Evolutionary conservation across 345 rosid genomes (phyloP).

Genomic region (Mallotus nudiflorus): DNA sequence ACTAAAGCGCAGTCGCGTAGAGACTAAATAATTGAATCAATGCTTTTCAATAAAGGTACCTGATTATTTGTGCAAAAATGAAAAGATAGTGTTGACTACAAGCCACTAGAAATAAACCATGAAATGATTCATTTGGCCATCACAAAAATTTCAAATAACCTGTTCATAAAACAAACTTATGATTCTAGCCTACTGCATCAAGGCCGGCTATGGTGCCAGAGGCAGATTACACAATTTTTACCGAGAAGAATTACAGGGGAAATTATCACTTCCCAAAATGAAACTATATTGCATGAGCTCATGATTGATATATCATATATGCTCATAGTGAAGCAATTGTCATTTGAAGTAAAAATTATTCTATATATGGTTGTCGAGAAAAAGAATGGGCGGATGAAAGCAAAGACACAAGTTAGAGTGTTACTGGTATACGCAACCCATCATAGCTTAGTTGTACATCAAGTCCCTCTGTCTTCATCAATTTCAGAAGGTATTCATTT

Average conservation of each 20-base stretch:
- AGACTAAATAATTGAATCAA: conserved; percentile 22
- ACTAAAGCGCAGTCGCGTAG: neutral
- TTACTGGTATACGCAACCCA: conserved; percentile 71
- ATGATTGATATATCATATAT: neutral
- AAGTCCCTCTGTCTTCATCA: conserved; percentile 68
- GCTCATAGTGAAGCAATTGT: conserved; percentile 19
- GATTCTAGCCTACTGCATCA: neutral
- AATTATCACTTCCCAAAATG: neutral
- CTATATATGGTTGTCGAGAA: neutral
- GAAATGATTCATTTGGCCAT: neutral
- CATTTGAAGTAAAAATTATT: neutral
- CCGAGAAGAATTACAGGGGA: neutral
- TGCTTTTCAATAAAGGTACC: neutral
- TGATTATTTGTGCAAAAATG: neutral
- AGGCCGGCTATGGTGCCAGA: neutral
- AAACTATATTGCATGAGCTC: neutral
- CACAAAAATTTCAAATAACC: neutral
- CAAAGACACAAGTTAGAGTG: conserved; percentile 35
- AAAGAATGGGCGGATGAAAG: conserved; percentile 15
- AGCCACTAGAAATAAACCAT: neutral
- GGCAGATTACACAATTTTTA: neutral
- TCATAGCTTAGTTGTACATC: conserved; percentile 81
- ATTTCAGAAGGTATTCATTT: conserved; percentile 50
- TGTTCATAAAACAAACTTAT: neutral
- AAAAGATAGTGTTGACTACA: neutral